These are phyloP conservation scores for Trichodelitschia bisporula DNA, from an alignment of 495 filamentous ascomycete genomes.

Conservation along the genomic window DNA sequence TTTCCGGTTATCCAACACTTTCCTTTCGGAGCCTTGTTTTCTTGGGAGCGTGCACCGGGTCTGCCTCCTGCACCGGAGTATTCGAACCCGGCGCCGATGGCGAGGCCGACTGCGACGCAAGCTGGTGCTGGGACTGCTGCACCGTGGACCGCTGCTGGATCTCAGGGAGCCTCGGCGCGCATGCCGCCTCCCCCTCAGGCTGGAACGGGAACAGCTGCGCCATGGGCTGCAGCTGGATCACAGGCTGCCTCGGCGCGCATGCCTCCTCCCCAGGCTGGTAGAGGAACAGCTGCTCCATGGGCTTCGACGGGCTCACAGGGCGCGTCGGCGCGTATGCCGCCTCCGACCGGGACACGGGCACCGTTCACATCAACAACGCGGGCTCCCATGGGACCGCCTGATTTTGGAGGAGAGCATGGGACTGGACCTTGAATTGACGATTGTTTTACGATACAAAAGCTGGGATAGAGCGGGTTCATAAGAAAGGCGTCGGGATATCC, in stretches of 20 bases:
- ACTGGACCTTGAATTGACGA: no score
- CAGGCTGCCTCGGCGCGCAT: conserved; percentile 3
- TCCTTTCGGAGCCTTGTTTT: conserved; percentile 54
- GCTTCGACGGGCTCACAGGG: conserved; percentile 4
- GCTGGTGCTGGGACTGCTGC: conserved; percentile 6
- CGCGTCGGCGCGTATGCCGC: no score
- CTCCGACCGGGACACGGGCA: no score
- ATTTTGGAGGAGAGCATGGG: no score
- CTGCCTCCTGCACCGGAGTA: conserved; percentile 5
- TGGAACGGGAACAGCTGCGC: conserved; percentile 7
- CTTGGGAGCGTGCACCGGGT: conserved; percentile 33
- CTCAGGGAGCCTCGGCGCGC: conserved; percentile 3
- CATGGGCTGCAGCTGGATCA: conserved; percentile 6
- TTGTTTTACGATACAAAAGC: no score
- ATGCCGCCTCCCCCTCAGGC: conserved; percentile 2
- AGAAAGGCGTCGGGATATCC: no score
- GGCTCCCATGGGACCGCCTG: no score
- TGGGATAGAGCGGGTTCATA: no score
- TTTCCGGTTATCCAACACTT: conserved; percentile 53
- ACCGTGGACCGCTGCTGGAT: conserved; percentile 6
- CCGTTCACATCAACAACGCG: no score
- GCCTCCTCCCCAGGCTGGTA: conserved; percentile 2
- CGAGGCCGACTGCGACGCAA: conserved; percentile 3
- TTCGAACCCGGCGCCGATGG: conserved; percentile 1
- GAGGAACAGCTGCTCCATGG: conserved; percentile 9